These are phyloP conservation scores for Hemileccinum impolitum DNA, from an alignment of 768 basidiomycete genomes.

Conservation along the genomic window DNA sequence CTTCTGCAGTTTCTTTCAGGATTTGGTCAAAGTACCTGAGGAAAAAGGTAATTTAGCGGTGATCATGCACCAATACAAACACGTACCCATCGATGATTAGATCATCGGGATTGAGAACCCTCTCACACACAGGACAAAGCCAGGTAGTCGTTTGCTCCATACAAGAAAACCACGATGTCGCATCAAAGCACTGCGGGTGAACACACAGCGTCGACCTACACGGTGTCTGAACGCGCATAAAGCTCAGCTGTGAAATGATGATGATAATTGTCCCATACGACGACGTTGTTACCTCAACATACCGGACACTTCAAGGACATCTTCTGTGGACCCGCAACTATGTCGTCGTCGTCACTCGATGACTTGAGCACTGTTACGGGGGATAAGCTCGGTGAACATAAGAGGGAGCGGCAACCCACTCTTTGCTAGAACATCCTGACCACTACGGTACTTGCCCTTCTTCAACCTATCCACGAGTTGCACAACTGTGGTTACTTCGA, in stretches of 20 bases:
- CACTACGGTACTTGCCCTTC: slow-evolving; percentile 60
- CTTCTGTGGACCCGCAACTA: slow-evolving; percentile 83
- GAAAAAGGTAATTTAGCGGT: neutral
- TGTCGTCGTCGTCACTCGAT: slow-evolving; percentile 80
- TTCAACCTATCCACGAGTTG: slow-evolving; percentile 68
- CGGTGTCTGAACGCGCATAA: slow-evolving; percentile 78
- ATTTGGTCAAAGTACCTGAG: slow-evolving; percentile 86
- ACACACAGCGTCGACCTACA: slow-evolving; percentile 85
- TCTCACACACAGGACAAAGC: slow-evolving; percentile 92
- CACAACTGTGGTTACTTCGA: slow-evolving; percentile 70
- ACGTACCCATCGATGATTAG: slow-evolving; percentile 88
- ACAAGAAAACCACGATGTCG: slow-evolving; percentile 87
- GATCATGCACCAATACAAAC: neutral
- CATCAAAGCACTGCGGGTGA: slow-evolving; percentile 95
- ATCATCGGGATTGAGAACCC: slow-evolving; percentile 70
- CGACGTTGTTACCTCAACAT: slow-evolving; percentile 29
- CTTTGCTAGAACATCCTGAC: slow-evolving; percentile 59
- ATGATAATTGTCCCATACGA: neutral
- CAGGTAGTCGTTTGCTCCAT: slow-evolving; percentile 98
- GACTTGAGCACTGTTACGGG: slow-evolving; percentile 51
- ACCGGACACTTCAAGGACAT: slow-evolving; percentile 95
- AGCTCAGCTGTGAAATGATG: slow-evolving; percentile 59
- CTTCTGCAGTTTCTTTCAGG: slow-evolving; percentile 69
- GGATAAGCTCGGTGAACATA: neutral
- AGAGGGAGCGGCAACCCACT: slow-evolving; percentile 45